Conservation (phyloP, 169 alveolate species). For the Plasmodium adleri region DNA sequence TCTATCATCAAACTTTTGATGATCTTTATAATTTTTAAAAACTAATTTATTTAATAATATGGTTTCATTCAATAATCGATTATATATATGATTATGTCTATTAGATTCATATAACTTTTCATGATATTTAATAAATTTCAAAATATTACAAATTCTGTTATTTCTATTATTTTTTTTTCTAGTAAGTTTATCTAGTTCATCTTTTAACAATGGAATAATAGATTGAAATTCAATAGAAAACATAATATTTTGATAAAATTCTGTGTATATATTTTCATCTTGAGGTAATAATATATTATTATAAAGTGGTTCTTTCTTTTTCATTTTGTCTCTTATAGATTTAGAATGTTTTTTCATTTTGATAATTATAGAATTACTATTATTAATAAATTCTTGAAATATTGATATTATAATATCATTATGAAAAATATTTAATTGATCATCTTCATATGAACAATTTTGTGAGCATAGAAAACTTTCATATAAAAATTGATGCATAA, state of each 20-base stretch:
- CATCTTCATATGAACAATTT: constrained; percentile 15
- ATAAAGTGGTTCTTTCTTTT: not conserved
- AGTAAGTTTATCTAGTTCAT: constrained; percentile 42
- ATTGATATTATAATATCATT: constrained; percentile 14
- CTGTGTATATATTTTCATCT: constrained; percentile 34
- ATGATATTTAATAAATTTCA: constrained; percentile 17
- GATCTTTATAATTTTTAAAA: not conserved
- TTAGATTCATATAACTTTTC: constrained; percentile 16
- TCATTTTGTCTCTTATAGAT: constrained; percentile 21
- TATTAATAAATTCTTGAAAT: constrained; percentile 27
- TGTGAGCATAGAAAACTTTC: constrained; percentile 29
- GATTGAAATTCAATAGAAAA: constrained; percentile 19
- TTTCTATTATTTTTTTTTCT: constrained; percentile 6
- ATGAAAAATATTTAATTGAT: constrained; percentile 15
- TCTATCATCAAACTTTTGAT: not conserved
- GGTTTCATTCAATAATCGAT: constrained; percentile 11
- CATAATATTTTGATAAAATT: constrained; percentile 28
- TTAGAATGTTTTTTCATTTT: not conserved
- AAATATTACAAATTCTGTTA: constrained; percentile 20
- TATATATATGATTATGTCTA: constrained; percentile 4
- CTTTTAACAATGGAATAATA: constrained; percentile 5
- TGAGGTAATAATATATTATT: constrained; percentile 13
- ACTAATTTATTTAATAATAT: not conserved
- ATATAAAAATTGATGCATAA: constrained; percentile 50
- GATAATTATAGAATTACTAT: constrained; percentile 12